Percentiles rank a stretch among this genome's conserved stretches.
Conservation (phyloP, 2,329 filamentous ascomycete genomes). For the Fusarium bactridioides region DNA sequence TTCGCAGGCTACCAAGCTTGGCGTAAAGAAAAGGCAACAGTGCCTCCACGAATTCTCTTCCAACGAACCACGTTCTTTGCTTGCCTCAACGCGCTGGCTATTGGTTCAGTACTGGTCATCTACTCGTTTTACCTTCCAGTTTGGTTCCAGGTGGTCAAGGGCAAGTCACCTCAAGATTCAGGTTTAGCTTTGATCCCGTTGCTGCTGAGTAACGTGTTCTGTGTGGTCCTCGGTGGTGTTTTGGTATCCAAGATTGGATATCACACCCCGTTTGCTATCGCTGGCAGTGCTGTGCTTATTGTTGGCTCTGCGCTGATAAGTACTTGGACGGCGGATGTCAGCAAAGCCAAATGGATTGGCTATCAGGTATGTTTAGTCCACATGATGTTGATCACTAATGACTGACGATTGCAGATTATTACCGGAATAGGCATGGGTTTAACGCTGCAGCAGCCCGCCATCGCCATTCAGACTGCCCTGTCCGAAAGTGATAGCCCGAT, state of each 20-base stretch:
- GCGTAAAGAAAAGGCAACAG: conserved; percentile 5
- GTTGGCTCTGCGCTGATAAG: not conserved
- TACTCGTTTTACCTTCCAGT: conserved; percentile 19
- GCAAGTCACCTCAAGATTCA: not conserved
- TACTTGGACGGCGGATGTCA: conserved; percentile 4
- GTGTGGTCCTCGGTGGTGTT: conserved; percentile 8
- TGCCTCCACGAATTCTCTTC: not conserved
- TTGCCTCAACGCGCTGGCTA: not conserved
- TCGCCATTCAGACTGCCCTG: conserved; percentile 6
- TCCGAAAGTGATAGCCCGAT: conserved; percentile 7
- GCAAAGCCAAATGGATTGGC: not conserved
- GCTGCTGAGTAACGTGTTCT: not conserved
- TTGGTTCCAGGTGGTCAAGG: conserved; percentile 21
- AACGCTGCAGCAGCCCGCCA: conserved; percentile 3
- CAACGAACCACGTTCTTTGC: not conserved
- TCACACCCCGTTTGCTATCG: conserved; percentile 5
- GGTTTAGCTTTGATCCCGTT: conserved; percentile 2
- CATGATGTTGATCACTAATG: fast-evolving
- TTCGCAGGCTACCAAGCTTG: conserved; percentile 13
- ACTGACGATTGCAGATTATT: not conserved
- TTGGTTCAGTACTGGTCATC: not conserved
- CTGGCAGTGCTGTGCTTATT: not conserved
- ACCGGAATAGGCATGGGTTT: conserved; percentile 9
- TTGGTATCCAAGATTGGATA: conserved; percentile 7
- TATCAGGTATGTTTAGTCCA: conserved; percentile 1